phyloP scores from a whole-genome alignment of 2,329 filamentous ascomycete species.

The Pestalotiopsis sp. region DNA sequence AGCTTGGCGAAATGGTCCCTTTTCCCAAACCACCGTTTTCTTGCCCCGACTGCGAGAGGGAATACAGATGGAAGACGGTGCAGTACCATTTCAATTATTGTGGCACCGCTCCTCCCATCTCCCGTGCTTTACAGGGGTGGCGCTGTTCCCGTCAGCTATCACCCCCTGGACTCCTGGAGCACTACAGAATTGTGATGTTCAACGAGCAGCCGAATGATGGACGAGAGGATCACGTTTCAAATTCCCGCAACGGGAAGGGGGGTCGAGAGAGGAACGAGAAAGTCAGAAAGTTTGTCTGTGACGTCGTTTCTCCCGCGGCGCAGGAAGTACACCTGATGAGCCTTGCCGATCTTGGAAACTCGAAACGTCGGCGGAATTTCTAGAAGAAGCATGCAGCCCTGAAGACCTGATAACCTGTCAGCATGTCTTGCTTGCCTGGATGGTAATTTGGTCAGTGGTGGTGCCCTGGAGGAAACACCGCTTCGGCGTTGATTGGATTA shows the following conservation, averaged over 20 bases:
- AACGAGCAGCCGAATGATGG: not conserved
- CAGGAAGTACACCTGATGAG: not conserved
- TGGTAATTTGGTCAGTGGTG: not conserved
- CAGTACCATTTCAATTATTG: not conserved
- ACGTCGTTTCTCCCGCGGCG: not conserved
- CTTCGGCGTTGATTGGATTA: no score
- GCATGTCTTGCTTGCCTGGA: not conserved
- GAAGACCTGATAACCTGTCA: not conserved
- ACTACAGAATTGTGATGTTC: constrained; percentile 9
- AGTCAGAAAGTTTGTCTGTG: not conserved
- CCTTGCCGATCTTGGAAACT: not conserved
- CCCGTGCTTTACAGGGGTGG: constrained; percentile 1
- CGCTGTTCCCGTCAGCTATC: not conserved
- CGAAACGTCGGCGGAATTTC: not conserved
- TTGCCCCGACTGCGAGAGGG: not conserved
- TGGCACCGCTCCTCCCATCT: not conserved
- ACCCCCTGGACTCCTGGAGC: not conserved
- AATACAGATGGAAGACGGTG: not conserved
- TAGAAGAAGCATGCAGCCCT: not conserved
- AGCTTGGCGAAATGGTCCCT: not conserved
- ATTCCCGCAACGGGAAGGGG: not conserved
- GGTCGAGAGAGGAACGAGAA: not conserved
- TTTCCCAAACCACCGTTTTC: not conserved
- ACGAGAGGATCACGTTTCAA: constrained; percentile 2
- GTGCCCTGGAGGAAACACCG: no score